These are phyloP conservation scores for Teratosphaeria pseudoeucalypti DNA, from an alignment of 2,329 filamentous ascomycete species.

Conservation along the genomic window DNA sequence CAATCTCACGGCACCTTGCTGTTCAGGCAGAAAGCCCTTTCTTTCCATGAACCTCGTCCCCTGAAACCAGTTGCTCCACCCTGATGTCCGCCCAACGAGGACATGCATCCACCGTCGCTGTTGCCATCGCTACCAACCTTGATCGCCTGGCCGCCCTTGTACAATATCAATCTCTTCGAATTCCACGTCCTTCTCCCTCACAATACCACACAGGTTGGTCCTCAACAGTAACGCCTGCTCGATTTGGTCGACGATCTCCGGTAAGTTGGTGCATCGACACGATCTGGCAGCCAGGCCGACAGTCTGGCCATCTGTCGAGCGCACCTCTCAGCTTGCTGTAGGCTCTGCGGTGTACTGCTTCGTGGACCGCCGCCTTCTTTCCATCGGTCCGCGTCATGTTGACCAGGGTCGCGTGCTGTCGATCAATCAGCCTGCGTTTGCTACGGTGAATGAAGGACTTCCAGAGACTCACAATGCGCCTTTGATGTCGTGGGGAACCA, in stretches of 20 bases:
- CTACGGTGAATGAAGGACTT: background rate
- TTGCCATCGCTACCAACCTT: background rate
- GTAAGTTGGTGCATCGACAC: background rate
- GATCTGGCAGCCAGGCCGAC: background rate
- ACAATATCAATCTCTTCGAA: background rate
- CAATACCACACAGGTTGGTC: background rate
- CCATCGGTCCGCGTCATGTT: background rate
- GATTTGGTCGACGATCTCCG: background rate
- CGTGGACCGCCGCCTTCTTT: background rate
- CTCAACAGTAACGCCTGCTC: background rate
- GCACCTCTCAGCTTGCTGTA: background rate
- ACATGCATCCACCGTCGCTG: background rate
- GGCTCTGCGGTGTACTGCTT: background rate
- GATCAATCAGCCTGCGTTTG: background rate
- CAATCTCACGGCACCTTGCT: background rate
- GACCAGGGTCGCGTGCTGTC: background rate
- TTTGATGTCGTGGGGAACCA: background rate
- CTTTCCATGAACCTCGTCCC: background rate
- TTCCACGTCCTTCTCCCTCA: background rate
- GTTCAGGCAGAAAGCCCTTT: background rate
- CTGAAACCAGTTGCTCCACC: background rate
- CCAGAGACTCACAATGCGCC: background rate
- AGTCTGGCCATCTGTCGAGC: background rate
- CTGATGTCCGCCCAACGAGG: too few relatives aligned
- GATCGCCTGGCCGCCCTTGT: background rate